Conservation (phyloP, 1,284 basidiomycete genomes). For the Austroboletus novae-zelandiae region DNA sequence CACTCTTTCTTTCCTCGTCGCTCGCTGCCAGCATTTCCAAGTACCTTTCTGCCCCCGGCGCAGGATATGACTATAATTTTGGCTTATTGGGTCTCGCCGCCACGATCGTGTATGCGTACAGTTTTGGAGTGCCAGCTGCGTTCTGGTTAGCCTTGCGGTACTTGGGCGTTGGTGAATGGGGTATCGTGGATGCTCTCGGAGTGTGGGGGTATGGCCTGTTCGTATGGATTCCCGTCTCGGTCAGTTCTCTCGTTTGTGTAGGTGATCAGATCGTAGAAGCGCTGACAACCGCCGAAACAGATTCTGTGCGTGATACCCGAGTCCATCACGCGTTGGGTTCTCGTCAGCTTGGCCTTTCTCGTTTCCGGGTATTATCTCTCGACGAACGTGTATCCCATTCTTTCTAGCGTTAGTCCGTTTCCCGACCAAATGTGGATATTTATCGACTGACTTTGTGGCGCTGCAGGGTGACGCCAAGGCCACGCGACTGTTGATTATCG, state of each 20-base stretch:
- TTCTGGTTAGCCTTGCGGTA: constrained; percentile 83
- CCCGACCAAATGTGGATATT: neutral
- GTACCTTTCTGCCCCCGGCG: constrained; percentile 65
- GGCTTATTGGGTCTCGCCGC: constrained; percentile 79
- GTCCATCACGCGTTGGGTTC: constrained; percentile 74
- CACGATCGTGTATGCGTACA: constrained; percentile 83
- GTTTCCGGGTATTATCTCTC: constrained; percentile 83
- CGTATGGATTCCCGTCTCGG: constrained; percentile 77
- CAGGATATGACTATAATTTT: constrained; percentile 78
- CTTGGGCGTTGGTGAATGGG: constrained; percentile 83
- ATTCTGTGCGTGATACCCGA: constrained; percentile 82
- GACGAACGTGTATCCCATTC: constrained; percentile 84
- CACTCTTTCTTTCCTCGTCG: constrained; percentile 88
- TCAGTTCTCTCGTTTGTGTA: constrained; percentile 35
- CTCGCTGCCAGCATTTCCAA: constrained; percentile 80
- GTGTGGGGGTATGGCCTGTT: constrained; percentile 77
- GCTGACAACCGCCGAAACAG: constrained; percentile 36
- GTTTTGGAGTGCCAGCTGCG: constrained; percentile 72
- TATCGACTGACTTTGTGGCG: constrained; percentile 2
- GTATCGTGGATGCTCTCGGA: constrained; percentile 73
- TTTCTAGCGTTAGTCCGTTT: constrained; percentile 65
- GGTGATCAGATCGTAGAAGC: neutral
- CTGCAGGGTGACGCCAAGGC: constrained; percentile 79
- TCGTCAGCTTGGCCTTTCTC: constrained; percentile 69
- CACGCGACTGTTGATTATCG: constrained; percentile 73